These are phyloP conservation scores for Rubia tinctorum DNA, from an alignment of 305 asterid species.

Conservation along the genomic window DNA sequence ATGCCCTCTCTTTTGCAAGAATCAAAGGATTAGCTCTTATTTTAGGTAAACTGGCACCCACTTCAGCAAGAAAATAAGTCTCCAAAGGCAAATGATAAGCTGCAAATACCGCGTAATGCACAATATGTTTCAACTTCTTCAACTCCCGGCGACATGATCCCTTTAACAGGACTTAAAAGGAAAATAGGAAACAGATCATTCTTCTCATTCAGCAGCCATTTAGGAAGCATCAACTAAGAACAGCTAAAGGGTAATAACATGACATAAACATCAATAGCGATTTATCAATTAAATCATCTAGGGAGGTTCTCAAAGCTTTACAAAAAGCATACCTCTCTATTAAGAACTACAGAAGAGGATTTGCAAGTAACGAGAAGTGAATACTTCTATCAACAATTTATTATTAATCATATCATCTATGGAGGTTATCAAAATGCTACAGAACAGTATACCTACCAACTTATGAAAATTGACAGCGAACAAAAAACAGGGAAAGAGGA, in stretches of 20 bases:
- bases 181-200: slow-evolving; percentile 12
- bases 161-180: slow-evolving; percentile 64
- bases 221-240: neutral
- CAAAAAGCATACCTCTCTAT: too few relatives aligned
- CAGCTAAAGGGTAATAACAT: neutral
- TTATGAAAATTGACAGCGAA: neutral
- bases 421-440: neutral
- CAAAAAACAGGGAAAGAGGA: neutral
- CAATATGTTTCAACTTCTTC: slow-evolving; percentile 75
- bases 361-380: too few relatives aligned
- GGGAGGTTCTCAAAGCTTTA: neutral
- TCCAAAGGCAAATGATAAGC: slow-evolving; percentile 90
- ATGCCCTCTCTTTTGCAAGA: slow-evolving; percentile 32
- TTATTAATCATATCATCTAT: too few relatives aligned
- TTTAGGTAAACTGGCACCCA: slow-evolving; percentile 87
- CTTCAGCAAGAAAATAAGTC: slow-evolving; percentile 89
- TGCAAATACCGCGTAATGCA: slow-evolving; percentile 84
- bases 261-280: neutral
- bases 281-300: neutral
- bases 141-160: slow-evolving; percentile 72
- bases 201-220: neutral
- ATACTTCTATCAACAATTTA: too few relatives aligned
- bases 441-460: slow-evolving; percentile 1
- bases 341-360: too few relatives aligned
- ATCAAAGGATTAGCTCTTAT: slow-evolving; percentile 28